A percentile compares a stretch with the other conserved stretches of the same genome.
Evolutionary conservation across 1,139 yeast species (phyloP).

Genomic region (Suhomyces guaymorum): DNA sequence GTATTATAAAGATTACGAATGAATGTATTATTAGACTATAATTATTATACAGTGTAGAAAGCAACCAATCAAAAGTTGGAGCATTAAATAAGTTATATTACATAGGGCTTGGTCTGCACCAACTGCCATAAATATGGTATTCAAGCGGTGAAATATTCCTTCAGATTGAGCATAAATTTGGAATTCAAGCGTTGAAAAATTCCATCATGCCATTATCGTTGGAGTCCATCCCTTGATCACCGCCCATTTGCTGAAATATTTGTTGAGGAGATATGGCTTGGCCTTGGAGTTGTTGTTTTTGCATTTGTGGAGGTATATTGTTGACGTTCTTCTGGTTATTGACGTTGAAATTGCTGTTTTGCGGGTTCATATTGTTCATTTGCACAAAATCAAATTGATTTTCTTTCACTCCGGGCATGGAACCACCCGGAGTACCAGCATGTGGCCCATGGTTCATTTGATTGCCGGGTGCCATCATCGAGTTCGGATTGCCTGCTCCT

Average conservation of each 20-base stretch:
- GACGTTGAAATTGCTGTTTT: conserved; percentile 6
- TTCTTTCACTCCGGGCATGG: conserved; percentile 3
- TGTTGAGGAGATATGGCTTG: conserved; percentile 43
- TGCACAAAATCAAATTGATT: conserved; percentile 7
- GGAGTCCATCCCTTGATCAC: conserved; percentile 13
- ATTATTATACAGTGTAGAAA: conserved; percentile 1
- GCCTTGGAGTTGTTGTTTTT: conserved; percentile 8
- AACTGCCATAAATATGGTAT: too few species aligned
- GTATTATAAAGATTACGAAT: conserved; percentile 1
- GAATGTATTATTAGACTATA: conserved; percentile 5
- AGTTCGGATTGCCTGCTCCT: conserved; percentile 14
- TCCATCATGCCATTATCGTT: conserved; percentile 21
- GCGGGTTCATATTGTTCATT: conserved; percentile 6
- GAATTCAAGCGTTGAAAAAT: conserved; percentile 13
- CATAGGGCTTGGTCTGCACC: too few species aligned
- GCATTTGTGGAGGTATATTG: conserved; percentile 5
- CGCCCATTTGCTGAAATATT: conserved; percentile 34
- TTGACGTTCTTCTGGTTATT: too few species aligned
- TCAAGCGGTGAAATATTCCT: conserved; percentile 18
- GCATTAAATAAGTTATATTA: conserved; percentile 3
- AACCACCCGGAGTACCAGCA: conserved; percentile 1
- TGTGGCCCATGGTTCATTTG: conserved; percentile 17
- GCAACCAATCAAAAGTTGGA: not conserved
- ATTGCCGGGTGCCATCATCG: conserved; percentile 30
- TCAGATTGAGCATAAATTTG: too few species aligned